These are phyloP conservation scores for Wallemia ichthyophaga DNA, from an alignment of 1,284 basidiomycete genomes.

Conservation along the genomic window DNA sequence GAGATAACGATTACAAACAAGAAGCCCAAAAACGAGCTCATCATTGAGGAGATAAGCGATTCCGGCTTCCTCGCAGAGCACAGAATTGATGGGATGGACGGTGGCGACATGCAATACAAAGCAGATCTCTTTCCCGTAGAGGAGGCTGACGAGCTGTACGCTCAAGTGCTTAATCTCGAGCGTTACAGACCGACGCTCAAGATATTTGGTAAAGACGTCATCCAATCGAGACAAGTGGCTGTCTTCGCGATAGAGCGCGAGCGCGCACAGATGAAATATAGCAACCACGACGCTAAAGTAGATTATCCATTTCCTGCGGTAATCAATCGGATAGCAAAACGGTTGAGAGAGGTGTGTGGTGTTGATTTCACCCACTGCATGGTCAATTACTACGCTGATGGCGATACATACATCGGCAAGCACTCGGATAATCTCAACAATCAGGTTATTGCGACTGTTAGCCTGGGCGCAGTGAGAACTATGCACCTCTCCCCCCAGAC, in stretches of 20 bases:
- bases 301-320: neutral
- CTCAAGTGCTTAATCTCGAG: neutral
- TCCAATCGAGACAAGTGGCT: neutral
- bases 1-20: neutral
- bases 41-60: neutral
- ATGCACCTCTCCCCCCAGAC: neutral
- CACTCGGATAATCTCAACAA: neutral
- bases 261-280: neutral
- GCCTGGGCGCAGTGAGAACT: neutral
- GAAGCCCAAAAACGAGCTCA: neutral
- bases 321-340: neutral
- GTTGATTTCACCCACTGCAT: neutral
- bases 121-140: neutral
- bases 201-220: conserved; percentile 1
- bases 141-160: neutral
- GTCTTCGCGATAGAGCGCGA: neutral
- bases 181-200: neutral
- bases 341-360: neutral
- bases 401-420: neutral
- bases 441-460: neutral
- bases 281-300: neutral
- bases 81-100: neutral
- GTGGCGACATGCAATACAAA: neutral
- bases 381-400: neutral
- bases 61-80: neutral